phyloP scores from a whole-genome alignment of 441 rosid species.

The Bocquillonia castaneifolia region DNA sequence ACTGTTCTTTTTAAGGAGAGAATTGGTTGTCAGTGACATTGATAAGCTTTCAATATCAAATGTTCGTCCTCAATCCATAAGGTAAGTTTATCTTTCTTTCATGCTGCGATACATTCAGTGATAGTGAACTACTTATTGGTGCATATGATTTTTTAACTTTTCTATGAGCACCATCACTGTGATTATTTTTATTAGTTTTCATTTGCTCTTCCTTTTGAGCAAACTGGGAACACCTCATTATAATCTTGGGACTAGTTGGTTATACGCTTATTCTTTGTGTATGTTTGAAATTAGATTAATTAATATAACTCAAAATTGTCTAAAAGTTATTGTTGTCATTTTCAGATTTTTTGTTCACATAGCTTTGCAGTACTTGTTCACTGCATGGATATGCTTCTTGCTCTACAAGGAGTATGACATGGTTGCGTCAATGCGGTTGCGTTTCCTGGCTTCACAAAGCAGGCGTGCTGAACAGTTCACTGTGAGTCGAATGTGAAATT shows the following conservation, averaged over 20 bases:
- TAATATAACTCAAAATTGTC: conserved; percentile 4
- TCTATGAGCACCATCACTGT: no score
- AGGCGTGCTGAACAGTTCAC: conserved; percentile 91
- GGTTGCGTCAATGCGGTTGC: conserved; percentile 78
- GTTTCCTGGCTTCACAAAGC: conserved; percentile 68
- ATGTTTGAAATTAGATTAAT: not conserved
- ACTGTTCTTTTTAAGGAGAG: conserved; percentile 70
- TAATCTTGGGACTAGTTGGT: not conserved
- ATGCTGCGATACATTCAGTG: not conserved
- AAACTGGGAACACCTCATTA: not conserved
- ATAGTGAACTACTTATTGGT: not conserved
- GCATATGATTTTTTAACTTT: no score
- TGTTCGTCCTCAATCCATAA: conserved; percentile 68
- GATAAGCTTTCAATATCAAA: conserved; percentile 96
- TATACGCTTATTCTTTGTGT: not conserved
- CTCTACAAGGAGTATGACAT: conserved; percentile 84
- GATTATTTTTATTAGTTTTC: no score
- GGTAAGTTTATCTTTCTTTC: conserved; percentile 37
- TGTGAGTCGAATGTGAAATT: conserved; percentile 43
- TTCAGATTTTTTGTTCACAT: conserved; percentile 93
- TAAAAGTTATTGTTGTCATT: conserved; percentile 18
- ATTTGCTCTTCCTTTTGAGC: not conserved
- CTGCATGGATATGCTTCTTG: conserved; percentile 78
- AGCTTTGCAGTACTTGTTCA: conserved; percentile 76
- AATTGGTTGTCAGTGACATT: conserved; percentile 74